A percentile compares a stretch with the other conserved stretches of the same genome.
Conservation (phyloP, 805 yeast genomes). For the Wickerhamomyces chambardii region DNA sequence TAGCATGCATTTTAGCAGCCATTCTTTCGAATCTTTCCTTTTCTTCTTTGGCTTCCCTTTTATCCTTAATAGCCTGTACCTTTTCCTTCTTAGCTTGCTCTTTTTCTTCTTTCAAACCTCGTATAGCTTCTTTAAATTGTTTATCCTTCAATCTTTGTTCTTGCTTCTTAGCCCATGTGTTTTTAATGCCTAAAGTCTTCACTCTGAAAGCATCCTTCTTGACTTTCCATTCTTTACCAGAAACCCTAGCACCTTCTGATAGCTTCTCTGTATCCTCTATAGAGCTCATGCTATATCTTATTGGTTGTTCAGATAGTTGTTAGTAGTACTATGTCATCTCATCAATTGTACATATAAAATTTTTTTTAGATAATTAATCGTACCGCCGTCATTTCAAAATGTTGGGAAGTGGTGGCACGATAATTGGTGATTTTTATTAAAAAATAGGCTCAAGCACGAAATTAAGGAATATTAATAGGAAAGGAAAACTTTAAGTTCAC, state of each 20-base stretch:
- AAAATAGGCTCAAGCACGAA: too few relatives aligned
- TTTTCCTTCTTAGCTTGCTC: constrained; percentile 44
- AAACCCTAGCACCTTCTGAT: constrained; percentile 16
- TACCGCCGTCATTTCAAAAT: too few relatives aligned
- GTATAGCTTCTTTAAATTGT: constrained; percentile 59
- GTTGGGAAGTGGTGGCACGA: too few relatives aligned
- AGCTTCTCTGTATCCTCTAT: not conserved
- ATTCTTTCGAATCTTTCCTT: constrained; percentile 78
- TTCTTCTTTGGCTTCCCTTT: constrained; percentile 77
- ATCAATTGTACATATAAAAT: too few relatives aligned
- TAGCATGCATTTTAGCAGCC: constrained; percentile 84
- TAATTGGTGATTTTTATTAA: too few relatives aligned
- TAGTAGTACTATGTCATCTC: too few relatives aligned
- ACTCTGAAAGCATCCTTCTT: constrained; percentile 62
- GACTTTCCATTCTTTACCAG: constrained; percentile 61
- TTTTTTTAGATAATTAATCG: too few relatives aligned
- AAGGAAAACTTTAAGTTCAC: too few relatives aligned
- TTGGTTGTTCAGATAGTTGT: too few relatives aligned
- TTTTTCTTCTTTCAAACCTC: constrained; percentile 74
- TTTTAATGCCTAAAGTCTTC: constrained; percentile 46
- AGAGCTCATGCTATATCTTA: too few relatives aligned
- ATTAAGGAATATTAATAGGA: too few relatives aligned
- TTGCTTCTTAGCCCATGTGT: constrained; percentile 59
- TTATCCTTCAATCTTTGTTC: constrained; percentile 57
- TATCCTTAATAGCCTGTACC: constrained; percentile 54